phyloP scores from a whole-genome alignment of 257 asterid species.

The Fraxinus pennsylvanica region DNA sequence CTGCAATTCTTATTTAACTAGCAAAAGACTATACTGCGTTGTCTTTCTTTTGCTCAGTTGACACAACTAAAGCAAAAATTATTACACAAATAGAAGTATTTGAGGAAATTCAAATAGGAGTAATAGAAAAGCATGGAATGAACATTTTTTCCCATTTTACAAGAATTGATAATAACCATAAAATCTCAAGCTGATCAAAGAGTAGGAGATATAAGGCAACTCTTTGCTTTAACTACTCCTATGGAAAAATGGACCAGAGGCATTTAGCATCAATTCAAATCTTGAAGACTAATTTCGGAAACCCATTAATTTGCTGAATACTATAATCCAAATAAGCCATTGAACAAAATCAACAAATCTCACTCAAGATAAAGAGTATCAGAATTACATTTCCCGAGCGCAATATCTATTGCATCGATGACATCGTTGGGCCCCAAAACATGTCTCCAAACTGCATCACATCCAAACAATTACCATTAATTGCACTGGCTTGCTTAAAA shows the following conservation, averaged over 20 bases:
- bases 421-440: slow-evolving; percentile 76
- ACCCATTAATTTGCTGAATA: slow-evolving; percentile 7
- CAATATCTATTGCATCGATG: slow-evolving; percentile 73
- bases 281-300: not conserved
- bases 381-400: slow-evolving; percentile 80
- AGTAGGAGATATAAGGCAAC: not conserved
- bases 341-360: not conserved
- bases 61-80: not conserved
- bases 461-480: slow-evolving; percentile 16
- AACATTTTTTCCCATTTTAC: too few species aligned
- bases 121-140: too few species aligned
- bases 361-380: not conserved
- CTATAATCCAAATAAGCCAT: slow-evolving; percentile 13
- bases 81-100: too few species aligned
- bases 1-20: not conserved
- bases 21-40: not conserved
- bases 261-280: slow-evolving; percentile 11
- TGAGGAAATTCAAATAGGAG: too few species aligned
- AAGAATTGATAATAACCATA: not conserved
- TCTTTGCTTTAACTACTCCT: not conserved
- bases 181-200: slow-evolving; percentile 17
- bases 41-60: not conserved
- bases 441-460: slow-evolving; percentile 94
- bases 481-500: not conserved
- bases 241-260: not conserved